Base-by-base conservation (phyloP, 1,284 basidiomycete species). In the Neonothopanus nambi region DNA sequence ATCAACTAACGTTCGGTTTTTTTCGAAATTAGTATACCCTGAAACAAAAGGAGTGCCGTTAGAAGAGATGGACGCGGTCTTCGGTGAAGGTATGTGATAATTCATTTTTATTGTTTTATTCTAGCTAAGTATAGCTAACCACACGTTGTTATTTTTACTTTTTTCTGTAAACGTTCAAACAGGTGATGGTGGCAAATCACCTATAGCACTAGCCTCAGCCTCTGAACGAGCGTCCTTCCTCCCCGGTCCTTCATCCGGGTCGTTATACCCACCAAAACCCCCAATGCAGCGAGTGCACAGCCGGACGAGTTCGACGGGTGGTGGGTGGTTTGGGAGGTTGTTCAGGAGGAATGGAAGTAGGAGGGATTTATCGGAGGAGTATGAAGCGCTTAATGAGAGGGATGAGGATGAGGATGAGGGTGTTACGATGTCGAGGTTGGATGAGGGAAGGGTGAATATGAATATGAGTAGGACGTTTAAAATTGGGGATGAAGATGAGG, bases 21-120 rank as follows among this genome's bases (percentile, higher is more conserved):
- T n/a, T n/a, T n/a, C n/a, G n/a, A 36, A 50, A 33, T 18, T 65
- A 91, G 86, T 91, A 59, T 95, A 93, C 63, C 89, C 89, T 3
- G 89, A 91, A 69, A 91, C 89, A 9, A 90, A 80, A 71, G 87
- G 88, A 1, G 81, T 91, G 13, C 85, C 88, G 5, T 67, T 91
- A 46, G 89, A 91, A 70, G 89, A 91, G 65, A 91, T 91, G 88
- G 89, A 90, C 61, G 81, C 81, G 43, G 85, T 91, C 5, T 91
- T 91, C 62, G 89, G 89, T 39, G 88, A 91, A 82, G 87, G 87
- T 85, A 56, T 54, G 61, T 50, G 40, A 7, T 13, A 21, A 17
- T 24, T 21, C 26, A n/a, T n/a, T 9, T 3, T 33, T 33, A 3
- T 8, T 33, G 8, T 13, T 11, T 33, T 13, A 33, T 37, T 48